Evolutionary conservation across 306 rosid genomes (phyloP).

Genomic region (Sechiopsis laciniata): DNA sequence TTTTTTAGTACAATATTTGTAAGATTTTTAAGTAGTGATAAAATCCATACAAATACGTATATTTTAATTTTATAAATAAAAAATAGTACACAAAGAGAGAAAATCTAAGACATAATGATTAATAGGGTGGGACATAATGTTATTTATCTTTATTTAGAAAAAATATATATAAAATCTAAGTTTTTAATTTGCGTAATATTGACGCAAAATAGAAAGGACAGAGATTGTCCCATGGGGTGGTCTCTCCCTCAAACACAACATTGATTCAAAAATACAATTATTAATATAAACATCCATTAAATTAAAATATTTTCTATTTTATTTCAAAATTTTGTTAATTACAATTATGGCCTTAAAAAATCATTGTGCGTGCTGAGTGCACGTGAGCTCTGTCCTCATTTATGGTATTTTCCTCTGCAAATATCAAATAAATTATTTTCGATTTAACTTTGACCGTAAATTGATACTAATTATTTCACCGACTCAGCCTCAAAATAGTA

Average conservation of each 20-base stretch:
- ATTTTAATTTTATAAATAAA: too few species aligned
- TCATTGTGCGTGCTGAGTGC: slow-evolving; percentile 9
- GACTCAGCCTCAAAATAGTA: too few species aligned
- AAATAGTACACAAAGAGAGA: not conserved
- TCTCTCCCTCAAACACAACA: slow-evolving; percentile 8
- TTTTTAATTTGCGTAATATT: slow-evolving; percentile 14
- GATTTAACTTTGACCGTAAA: too few species aligned
- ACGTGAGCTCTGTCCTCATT: not conserved
- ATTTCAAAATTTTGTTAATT: not conserved
- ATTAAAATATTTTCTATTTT: too few species aligned
- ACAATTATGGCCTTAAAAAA: slow-evolving; percentile 7
- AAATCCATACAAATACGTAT: too few species aligned
- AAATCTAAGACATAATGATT: slow-evolving; percentile 18
- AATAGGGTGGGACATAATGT: slow-evolving; percentile 12
- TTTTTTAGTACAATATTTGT: too few species aligned
- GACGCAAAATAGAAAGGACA: slow-evolving; percentile 19
- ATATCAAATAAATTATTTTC: too few species aligned
- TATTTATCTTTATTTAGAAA: not conserved
- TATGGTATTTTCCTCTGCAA: not conserved
- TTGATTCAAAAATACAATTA: not conserved
- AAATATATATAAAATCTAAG: too few species aligned
- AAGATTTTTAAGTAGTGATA: too few species aligned
- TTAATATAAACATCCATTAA: not conserved
- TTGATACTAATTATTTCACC: too few species aligned
- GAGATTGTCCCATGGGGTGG: slow-evolving; percentile 13